phyloP scores from a whole-genome alignment of 352 stramenopile species.

The Globisporangium alternatum region DNA sequence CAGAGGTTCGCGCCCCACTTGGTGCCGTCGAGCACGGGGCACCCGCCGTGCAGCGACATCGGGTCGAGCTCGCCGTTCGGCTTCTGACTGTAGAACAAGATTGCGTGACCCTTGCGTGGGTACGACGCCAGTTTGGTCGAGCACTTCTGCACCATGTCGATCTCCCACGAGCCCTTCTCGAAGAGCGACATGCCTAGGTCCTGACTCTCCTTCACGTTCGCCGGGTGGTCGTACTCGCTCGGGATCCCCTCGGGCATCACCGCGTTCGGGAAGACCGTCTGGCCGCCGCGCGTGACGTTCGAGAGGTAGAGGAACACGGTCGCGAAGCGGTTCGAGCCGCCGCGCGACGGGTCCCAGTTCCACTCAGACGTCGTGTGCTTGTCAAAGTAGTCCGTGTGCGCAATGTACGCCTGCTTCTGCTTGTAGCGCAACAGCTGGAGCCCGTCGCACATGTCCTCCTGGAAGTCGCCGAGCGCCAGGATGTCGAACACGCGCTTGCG shows the following conservation, averaged over 20 bases:
- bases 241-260: conserved; percentile 72
- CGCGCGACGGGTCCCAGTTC: conserved; percentile 72
- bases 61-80: conserved; percentile 91
- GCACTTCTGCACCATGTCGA: conserved; percentile 78
- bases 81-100: conserved; percentile 98
- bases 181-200: conserved; percentile 52
- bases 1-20: conserved; percentile 98
- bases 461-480: conserved; percentile 88
- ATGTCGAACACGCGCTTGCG: conserved; percentile 89
- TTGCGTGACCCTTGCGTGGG: conserved; percentile 85
- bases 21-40: conserved; percentile 91
- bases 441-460: conserved; percentile 91
- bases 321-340: conserved; percentile 82
- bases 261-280: conserved; percentile 81
- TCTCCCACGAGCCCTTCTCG: conserved; percentile 60
- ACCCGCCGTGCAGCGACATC: conserved; percentile 90
- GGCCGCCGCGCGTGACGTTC: conserved; percentile 69
- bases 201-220: conserved; percentile 39
- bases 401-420: conserved; percentile 92
- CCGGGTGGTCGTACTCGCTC: conserved; percentile 48
- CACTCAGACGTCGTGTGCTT: conserved; percentile 47
- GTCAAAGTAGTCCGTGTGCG: conserved; percentile 93
- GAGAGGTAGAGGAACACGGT: conserved; percentile 85
- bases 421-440: conserved; percentile 96
- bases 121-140: conserved; percentile 75